Base-by-base conservation (phyloP, 768 basidiomycete species). In the Cantharellus anzutake region DNA sequence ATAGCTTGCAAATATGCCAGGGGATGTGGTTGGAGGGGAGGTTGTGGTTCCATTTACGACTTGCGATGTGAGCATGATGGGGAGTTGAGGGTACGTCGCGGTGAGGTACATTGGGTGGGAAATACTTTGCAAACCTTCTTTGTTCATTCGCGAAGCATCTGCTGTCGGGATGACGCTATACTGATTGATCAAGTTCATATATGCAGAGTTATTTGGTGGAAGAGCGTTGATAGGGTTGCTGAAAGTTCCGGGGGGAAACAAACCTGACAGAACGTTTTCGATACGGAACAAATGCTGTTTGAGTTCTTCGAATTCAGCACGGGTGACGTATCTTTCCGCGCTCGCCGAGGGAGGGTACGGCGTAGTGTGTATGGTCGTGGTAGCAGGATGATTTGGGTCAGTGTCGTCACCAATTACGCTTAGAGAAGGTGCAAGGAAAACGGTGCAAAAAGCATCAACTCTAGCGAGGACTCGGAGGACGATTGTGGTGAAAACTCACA, bases 271-370 rank as follows among this genome's bases (percentile, higher is more conserved):
- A 62, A 79, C 65, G 4, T 73, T 69, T 66, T 81, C 80, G 34
- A 90, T 76, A 52, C 76, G 72, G 40, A 80, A 78, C 65, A 86
- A 71, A 57, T 82, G 79, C 20, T 74, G 69, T 66, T 79, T 83
- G 65, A 90, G 78, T 50, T 83, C 81, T 55, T 89, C 85, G 66
- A 83, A 84, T 65, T 89, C 87, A 38, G 77, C 72, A 29, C 85
- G 77, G 42, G 81, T 82, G 60, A 87, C 84, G 68, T 86, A 86
- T 71, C 86, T 88, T 70, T 88, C 86, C 62, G 83, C 57, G n/a
- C 34, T 5, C 5, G 4, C 39, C 20, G 56, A n/a, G 40, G 40
- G 16, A 52, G 7, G 34, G 42, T 37, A 55, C 35, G 11, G 11
- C 7, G 35, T 11, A 11, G 52, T 11, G 52, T 11, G 52, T 7